A percentile compares a stretch with the other conserved stretches of the same genome.
These are phyloP conservation scores for Brettanomyces naardenensis DNA, from an alignment of 805 yeast genomes.

Conservation along the genomic window DNA sequence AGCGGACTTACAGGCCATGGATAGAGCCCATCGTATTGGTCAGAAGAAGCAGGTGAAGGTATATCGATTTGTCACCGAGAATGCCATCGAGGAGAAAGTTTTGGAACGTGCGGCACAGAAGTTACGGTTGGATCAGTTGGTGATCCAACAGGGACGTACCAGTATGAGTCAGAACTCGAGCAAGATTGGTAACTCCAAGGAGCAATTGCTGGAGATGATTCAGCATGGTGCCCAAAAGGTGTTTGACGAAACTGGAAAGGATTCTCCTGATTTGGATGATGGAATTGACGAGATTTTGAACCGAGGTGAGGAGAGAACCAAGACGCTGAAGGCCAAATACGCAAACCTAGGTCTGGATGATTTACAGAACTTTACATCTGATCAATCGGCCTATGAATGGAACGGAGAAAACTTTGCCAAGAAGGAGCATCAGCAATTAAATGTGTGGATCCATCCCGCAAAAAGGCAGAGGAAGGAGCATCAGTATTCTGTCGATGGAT, in stretches of 20 bases:
- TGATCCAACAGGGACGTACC: slow-evolving; percentile 85
- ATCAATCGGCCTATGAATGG: slow-evolving; percentile 88
- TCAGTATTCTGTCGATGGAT: slow-evolving; percentile 68
- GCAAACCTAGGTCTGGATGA: slow-evolving; percentile 87
- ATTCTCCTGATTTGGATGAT: slow-evolving; percentile 26
- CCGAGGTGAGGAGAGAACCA: slow-evolving; percentile 78
- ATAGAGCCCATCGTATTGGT: slow-evolving; percentile 95
- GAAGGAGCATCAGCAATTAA: slow-evolving; percentile 32
- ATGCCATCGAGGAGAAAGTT: slow-evolving; percentile 94
- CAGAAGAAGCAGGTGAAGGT: slow-evolving; percentile 94
- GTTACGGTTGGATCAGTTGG: slow-evolving; percentile 84
- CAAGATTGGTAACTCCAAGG: slow-evolving; percentile 55
- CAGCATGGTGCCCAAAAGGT: slow-evolving; percentile 94
- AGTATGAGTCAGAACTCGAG: slow-evolving; percentile 33
- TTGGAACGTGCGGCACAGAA: slow-evolving; percentile 95
- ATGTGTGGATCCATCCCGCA: slow-evolving; percentile 67
- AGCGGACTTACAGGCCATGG: slow-evolving; percentile 97
- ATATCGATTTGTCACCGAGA: slow-evolving; percentile 86
- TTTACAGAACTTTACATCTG: slow-evolving; percentile 82
- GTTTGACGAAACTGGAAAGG: slow-evolving; percentile 40
- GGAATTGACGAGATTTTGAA: slow-evolving; percentile 81
- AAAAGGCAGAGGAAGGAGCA: slow-evolving; percentile 74
- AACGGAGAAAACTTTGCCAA: slow-evolving; percentile 82
- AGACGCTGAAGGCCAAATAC: slow-evolving; percentile 70
- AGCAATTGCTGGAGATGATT: slow-evolving; percentile 88